A percentile compares a stretch with the other conserved stretches of the same genome.
phyloP scores from a whole-genome alignment of 345 rosid genomes.

The Sapria himalayana region DNA sequence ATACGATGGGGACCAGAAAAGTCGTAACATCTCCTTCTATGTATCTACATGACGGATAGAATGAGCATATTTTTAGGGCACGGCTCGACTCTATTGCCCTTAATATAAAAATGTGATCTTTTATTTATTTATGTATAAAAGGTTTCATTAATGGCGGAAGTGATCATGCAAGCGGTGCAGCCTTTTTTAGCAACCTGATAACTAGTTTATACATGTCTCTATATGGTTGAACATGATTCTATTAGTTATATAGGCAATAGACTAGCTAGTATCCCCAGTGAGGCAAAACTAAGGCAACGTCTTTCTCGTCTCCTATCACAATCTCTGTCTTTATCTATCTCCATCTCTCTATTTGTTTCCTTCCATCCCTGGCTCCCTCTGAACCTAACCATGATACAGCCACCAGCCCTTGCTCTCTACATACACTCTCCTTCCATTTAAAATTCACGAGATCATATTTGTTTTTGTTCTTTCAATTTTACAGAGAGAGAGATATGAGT shows the following conservation, averaged over 20 bases:
- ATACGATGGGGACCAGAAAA: constrained; percentile 32
- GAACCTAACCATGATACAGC: constrained; percentile 9
- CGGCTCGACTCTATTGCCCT: constrained; percentile 13
- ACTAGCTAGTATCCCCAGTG: constrained; percentile 8
- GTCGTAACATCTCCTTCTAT: constrained; percentile 8
- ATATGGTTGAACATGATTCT: constrained; percentile 4
- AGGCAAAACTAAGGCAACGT: constrained; percentile 19
- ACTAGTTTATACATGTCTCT: constrained; percentile 5
- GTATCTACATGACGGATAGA: constrained; percentile 11
- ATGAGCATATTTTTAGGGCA: constrained; percentile 15
- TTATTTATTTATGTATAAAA: constrained; percentile 14
- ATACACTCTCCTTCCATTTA: constrained; percentile 14
- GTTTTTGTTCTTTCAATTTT: constrained; percentile 19
- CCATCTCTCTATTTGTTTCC: no score
- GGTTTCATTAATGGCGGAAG: constrained; percentile 14
- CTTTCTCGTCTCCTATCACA: no score
- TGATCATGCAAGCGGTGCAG: constrained; percentile 6
- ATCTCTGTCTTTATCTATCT: no score
- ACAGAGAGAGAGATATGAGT: constrained; percentile 18
- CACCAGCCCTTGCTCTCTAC: constrained; percentile 7
- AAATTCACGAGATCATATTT: constrained; percentile 65
- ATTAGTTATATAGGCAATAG: constrained; percentile 27
- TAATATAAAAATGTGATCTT: constrained; percentile 13
- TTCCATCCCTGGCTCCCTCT: constrained; percentile 10
- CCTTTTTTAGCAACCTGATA: constrained; percentile 3